Base-by-base conservation (phyloP, 1,284 basidiomycete genomes). In the Ustilago crameri region DNA sequence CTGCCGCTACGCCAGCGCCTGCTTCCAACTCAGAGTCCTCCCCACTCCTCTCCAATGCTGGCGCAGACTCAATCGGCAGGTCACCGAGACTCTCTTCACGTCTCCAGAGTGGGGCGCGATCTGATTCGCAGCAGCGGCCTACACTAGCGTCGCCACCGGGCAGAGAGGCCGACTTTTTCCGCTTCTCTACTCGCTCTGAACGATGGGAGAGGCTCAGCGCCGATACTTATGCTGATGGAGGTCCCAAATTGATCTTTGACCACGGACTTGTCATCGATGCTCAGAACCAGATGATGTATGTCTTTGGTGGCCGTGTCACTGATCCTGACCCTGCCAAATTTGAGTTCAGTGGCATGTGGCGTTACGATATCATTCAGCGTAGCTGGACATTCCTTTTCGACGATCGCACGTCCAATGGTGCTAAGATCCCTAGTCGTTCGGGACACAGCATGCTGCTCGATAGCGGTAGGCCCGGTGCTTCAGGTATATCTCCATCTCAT, bases 201-300 rank as follows among this genome's bases (percentile, higher is more conserved):
- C 48, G 51, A 12, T 84, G 84, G 84, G 79, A 84, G 38, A 49
- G 74, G 17, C 55, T 84, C 34, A 79, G 76, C 41, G 51, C 47
- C n/a, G 79, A 84, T 40, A 83, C 80, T 7, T 57, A 72, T 18
- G 50, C 62, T 17, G 86, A 87, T 8, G 89, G 89, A 10, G 91
- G 91, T 0, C 91, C 91, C 5, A 89, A 89, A 2, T 85, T 92
- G 34, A 85, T 92, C 50, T 91, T 89, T 73, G 91, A 93, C 80
- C 91, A 92, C 76, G 90, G 91, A 79, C 90, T 93, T 88, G 88
- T 86, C 37, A 88, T 93, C 67, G 91, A 93, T 75, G 86, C 87
- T 24, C 89, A 90, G 17, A 84, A 87, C 0, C 90, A 91, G 79
- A 86, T 89, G 15, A 81, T 93, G 18, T 93, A 92, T 68, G 88